Evolutionary conservation across 352 stramenopile genomes (phyloP), one percentile per base, ranked within the genome.

Genomic region (Achlya hypogyna): DNA sequence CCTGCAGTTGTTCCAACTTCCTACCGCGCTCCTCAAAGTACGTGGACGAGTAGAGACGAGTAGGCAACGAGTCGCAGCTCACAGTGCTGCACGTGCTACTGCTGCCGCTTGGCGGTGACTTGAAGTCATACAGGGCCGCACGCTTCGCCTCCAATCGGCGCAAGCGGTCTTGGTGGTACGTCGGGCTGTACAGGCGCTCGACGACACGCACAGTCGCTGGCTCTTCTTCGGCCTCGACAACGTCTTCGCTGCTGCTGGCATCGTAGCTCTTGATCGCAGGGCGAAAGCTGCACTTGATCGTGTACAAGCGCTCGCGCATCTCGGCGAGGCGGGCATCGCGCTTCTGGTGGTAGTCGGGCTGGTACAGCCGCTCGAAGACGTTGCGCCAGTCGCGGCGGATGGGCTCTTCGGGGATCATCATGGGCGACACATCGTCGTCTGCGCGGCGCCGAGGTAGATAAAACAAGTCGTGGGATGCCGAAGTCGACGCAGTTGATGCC

Each of bases 261-360:
- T 6, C 23, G 29, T 14, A 16, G 49, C 6, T 16, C 6, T 6
- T 14, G 49, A 54, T 34, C 29, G 49, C 49, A 6, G 49, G 49
- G 29, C 23, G 23, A 54, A 54, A 54, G 6, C 8, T 54, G 29
- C 49, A 54, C 23, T 54, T 12, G 29, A 54, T 16, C 29, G 49
- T 16, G 16, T 54, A 54, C 6, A 54, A 16, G 23, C 49, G 49
- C 8, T 28, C 49, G 23, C 49, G 23, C 6, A 14, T 16, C 49
- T 54, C 23, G 23, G 49, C 49, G 16, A 54, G 49, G 23, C 49
- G 49, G 6, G 6, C 49, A 16, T 54, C 49, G 23, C 49, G 49
- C 29, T 54, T 54, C 29, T 54, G 49, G 29, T 54, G 49, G 49
- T 54, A 54, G 29, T 54, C 49, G 23, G 49, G 23, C 29, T 54